These are phyloP conservation scores for Diutina scorzettiae DNA, from an alignment of 1,139 yeast species.

Conservation along the genomic window DNA sequence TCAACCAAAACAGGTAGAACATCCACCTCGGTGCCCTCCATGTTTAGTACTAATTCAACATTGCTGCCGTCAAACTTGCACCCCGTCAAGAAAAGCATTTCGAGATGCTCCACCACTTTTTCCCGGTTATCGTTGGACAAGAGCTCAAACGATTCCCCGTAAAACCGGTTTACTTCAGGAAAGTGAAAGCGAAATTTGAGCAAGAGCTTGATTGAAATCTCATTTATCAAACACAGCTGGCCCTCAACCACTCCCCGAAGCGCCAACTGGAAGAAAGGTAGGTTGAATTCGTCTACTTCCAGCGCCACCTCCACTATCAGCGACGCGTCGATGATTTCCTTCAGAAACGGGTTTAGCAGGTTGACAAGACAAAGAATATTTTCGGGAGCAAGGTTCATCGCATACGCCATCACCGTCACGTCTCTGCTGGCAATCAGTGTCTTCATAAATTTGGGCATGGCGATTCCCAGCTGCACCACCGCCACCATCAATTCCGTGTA, in stretches of 20 bases:
- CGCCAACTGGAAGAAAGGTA: neutral
- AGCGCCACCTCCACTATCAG: neutral
- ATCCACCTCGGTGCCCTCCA: neutral
- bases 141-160: neutral
- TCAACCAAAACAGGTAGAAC: neutral
- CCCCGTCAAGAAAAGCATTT: neutral
- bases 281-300: neutral
- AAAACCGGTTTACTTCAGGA: slow-evolving; percentile 1
- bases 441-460: neutral
- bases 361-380: neutral
- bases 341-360: neutral
- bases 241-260: neutral
- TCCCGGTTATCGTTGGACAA: neutral
- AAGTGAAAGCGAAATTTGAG: neutral
- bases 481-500: neutral
- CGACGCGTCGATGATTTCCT: neutral
- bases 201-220: neutral
- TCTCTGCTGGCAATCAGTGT: neutral
- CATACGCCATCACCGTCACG: neutral
- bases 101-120: neutral
- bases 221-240: neutral
- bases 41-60: neutral
- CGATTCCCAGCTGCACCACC: neutral
- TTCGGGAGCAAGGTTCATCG: neutral
- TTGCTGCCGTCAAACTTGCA: neutral